Conservation (phyloP, 2,329 filamentous ascomycete species). For the Exophiala viscosa region DNA sequence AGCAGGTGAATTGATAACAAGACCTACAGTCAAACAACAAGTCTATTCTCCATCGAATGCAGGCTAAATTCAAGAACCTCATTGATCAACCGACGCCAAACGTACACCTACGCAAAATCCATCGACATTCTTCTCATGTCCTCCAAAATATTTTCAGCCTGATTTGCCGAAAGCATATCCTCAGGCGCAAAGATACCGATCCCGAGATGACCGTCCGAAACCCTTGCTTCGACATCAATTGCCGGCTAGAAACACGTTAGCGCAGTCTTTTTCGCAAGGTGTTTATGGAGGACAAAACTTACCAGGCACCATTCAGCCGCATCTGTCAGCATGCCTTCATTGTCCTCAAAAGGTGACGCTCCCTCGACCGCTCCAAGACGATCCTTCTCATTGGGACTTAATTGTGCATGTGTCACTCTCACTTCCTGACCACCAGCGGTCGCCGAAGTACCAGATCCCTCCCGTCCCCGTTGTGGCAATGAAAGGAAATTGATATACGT, state of each 20-base stretch:
- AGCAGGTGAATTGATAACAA: too few species aligned
- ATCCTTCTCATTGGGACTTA: conserved; percentile 3
- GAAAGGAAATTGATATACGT: conserved; percentile 79
- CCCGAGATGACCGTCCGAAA: conserved; percentile 46
- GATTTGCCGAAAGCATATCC: conserved; percentile 39
- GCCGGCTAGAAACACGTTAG: conserved; percentile 40
- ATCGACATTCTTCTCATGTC: conserved; percentile 13
- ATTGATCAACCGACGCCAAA: too few species aligned
- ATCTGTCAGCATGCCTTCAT: background rate
- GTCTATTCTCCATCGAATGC: too few species aligned
- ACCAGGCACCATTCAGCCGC: conserved; percentile 22
- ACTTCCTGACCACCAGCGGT: background rate
- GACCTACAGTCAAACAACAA: too few species aligned
- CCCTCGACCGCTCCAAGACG: background rate
- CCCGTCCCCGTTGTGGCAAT: conserved; percentile 38
- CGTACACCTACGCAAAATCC: background rate
- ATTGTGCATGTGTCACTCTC: conserved; percentile 8
- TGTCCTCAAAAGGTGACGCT: conserved; percentile 20
- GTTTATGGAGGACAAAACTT: conserved; percentile 6
- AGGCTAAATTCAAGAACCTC: too few species aligned
- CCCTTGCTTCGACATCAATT: conserved; percentile 54
- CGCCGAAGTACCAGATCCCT: background rate
- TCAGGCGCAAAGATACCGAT: conserved; percentile 52
- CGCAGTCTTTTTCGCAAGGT: background rate
- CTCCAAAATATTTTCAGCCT: conserved; percentile 10